Base-by-base conservation (phyloP, 73 alveolate species). In the Durusdinium trenchii region DNA sequence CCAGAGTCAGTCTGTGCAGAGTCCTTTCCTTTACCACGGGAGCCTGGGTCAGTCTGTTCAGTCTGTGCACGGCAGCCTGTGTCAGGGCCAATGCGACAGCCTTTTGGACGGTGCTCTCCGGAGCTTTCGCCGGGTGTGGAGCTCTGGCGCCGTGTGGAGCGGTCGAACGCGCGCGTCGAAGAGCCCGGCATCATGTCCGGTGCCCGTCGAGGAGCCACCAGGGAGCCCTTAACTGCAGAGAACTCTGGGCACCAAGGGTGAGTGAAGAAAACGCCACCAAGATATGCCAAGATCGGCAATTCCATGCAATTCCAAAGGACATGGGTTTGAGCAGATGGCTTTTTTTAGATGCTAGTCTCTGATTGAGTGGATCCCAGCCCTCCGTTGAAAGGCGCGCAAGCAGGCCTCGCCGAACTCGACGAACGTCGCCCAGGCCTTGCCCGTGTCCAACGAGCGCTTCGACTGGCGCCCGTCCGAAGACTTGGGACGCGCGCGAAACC, bases 361-460 rank as follows among this genome's bases (percentile, higher is more conserved):
- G 69, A 23, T 16, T 12, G 69, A 57, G 69, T 57, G 69, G 69
- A 57, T 57, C 69, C 69, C 23, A 57, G 12, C 32, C 23, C 32
- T 16, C 12, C 23, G 69, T 16, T 23, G 12, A 23, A 57, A 57
- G 23, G 12, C n/a, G 30, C 73, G n/a, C 30, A 16, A 16, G 12
- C 69, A 23, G n/a, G 73, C 30, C 30, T 60, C n/a, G 18, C 73
- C 73, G 30, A 23, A 23, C 73, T 60, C 73, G n/a, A 60, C 18
- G 23, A 57, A 57, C 12, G 23, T 6, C 84, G 7, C 52, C 84
- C 51, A 73, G 85, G 85, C 85, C 2, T 38, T 73, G 28, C 85
- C 85, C 0, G 85, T 73, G 52, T 73, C 85, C 85, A 73, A 73
- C 52, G 85, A 73, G 51, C 85, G 85, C 51, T 73, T 73, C 54